Base-by-base conservation (phyloP, 805 yeast species). In the Yarrowia alimentaria region DNA sequence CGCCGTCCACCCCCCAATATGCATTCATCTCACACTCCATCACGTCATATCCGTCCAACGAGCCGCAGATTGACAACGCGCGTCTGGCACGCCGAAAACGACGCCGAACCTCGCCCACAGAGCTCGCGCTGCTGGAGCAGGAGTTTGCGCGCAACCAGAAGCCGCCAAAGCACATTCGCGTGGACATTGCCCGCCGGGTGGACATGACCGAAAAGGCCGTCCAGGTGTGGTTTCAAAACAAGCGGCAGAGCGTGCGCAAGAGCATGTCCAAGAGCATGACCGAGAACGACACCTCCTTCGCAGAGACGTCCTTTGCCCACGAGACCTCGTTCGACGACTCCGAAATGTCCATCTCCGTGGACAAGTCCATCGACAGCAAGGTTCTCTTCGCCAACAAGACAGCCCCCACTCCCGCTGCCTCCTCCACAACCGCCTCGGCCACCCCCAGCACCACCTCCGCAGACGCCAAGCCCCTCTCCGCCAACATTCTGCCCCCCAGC, bases 221-320 rank as follows among this genome's bases (percentile, higher is more conserved):
- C 26, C 99, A 93, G 70, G 88, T 91, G 56, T 93, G 99, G 99
- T 93, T 93, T 70, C 99, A 93, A 69, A 93, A 93, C 68, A 85
- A 81, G 66, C 79, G 99, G 66, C 97, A 91, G 68, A 76, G 90
- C 28, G 68, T 83, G 56, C 64, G 72, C 10, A 61, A 67, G 31
- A 43, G 50, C 37, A 30, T 40, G 33, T 26, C 19, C 33, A 40
- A 40, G 47, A 40, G 47, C 30, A 34, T 29, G 45, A 52, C 48
- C 33, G 52, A n/a, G n/a, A n/a, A 52, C 17, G 52, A 31, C 49
- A 24, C 56, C 19, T 32, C 47, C 20, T 51, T 47, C n/a, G 52
- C 31, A 5, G 37, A 30, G 25, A 24, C 47, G 7, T 34, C 38
- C 19, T 47, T 25, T 8, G 32, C 40, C 20, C n/a, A n/a, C n/a